Conservation (phyloP, 2,329 filamentous ascomycete species). For the Pseudopyricularia javanii region DNA sequence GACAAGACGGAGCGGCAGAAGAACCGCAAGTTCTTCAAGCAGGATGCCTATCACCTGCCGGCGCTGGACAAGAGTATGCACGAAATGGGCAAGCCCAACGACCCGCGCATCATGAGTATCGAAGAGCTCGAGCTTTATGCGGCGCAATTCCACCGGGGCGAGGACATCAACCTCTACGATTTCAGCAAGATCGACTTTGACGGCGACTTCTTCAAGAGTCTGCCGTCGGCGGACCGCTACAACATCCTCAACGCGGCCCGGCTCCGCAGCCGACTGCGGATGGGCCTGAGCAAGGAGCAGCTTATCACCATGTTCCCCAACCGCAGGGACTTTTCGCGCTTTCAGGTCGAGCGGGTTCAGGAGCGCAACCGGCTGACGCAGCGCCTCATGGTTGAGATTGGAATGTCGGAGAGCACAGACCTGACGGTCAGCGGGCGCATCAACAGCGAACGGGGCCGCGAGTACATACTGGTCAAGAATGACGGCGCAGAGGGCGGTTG, state of each 20-base stretch:
- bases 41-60: slow-evolving; percentile 90
- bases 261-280: slow-evolving; percentile 73
- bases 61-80: slow-evolving; percentile 67
- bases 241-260: slow-evolving; percentile 95
- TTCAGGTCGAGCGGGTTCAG: slow-evolving; percentile 87
- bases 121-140: slow-evolving; percentile 93
- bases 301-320: slow-evolving; percentile 94
- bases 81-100: slow-evolving; percentile 79
- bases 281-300: slow-evolving; percentile 96
- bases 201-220: slow-evolving; percentile 83
- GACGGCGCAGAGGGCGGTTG: slow-evolving; percentile 90
- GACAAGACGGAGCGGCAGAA: slow-evolving; percentile 61
- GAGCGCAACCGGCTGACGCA: slow-evolving; percentile 94
- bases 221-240: slow-evolving; percentile 84
- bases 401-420: slow-evolving; percentile 64
- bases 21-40: slow-evolving; percentile 72
- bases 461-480: slow-evolving; percentile 95
- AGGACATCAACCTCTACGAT: slow-evolving; percentile 86
- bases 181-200: slow-evolving; percentile 99
- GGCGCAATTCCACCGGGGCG: slow-evolving; percentile 78
- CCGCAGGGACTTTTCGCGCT: slow-evolving; percentile 90
- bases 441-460: slow-evolving; percentile 75
- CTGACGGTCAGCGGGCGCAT: slow-evolving; percentile 57
- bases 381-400: slow-evolving; percentile 84
- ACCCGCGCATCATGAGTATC: slow-evolving; percentile 91